Base-by-base conservation (phyloP, 2,329 filamentous ascomycete genomes). In the Colletotrichum cuscutae region DNA sequence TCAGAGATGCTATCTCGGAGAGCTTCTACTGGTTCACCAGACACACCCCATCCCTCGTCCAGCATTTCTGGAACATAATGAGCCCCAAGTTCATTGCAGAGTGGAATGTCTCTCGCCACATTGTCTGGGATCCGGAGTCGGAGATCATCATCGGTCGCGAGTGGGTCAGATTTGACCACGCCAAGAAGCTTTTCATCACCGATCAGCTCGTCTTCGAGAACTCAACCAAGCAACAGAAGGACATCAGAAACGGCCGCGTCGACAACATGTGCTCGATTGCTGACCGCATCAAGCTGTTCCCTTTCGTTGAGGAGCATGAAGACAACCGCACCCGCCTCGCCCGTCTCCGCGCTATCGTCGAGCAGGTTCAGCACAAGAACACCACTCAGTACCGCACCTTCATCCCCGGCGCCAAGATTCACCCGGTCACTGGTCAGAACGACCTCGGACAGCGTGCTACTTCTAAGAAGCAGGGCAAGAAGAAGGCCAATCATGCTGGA, bases 1-100 rank as follows among this genome's bases (percentile, higher is more conserved):
- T 73, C 24, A 52, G 71, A 28, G 28, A 72, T 9, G 68, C 71
- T 1, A 37, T 73, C 35, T 63, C 59, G 2, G 71, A 73, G 57
- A 67, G 66, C 1, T 71, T 73, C 56, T 59, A 70, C 49, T 73
- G 66, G 66, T 35, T 73, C 49, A 69, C 24, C 4, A 11, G 46
- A 7, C 19, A 64, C 13, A 30, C 49, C 2, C 46, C 32, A 3
- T 37, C 35, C 11, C 35, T 73, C 4, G 37, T 15, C 19, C 32
- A 56, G 5, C 32, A 46, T n/a, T 73, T 54, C 30, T 7, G 22
- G 22, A 11, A 37, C 6, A 35, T 71, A 46, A 60, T 73, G 60
- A 46, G 60, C 30, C 24, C 22, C 4, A 13, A 57, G 6, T 73
- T 73, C 24, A 30, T 61, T 13, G 2, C 13, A 1, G 66, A 73